phyloP scores from a whole-genome alignment of 306 rosid genomes.

The Lathyrus tuberosus region DNA sequence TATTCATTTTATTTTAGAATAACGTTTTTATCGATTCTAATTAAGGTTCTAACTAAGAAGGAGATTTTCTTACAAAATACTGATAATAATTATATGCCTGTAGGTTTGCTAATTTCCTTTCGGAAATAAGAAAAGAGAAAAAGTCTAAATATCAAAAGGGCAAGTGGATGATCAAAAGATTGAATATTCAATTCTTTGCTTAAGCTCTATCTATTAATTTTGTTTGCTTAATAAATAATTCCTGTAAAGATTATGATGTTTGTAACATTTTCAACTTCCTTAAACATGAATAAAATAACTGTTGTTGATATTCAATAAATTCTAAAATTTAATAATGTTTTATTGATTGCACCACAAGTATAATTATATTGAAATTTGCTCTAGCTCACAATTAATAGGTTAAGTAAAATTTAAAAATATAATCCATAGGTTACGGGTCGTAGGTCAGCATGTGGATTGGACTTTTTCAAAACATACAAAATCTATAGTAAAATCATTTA shows the following conservation, averaged over 20 bases:
- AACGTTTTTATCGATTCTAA: no score
- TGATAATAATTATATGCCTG: background rate
- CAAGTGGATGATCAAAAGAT: background rate
- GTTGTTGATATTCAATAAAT: background rate
- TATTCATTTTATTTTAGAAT: no score
- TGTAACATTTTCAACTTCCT: constrained; percentile 1
- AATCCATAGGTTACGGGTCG: background rate
- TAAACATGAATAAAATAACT: background rate
- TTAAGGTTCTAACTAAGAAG: no score
- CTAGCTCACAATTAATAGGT: background rate
- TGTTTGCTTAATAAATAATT: background rate
- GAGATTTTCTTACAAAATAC: no score
- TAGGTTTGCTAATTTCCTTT: constrained; percentile 43
- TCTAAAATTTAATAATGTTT: background rate
- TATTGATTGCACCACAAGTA: background rate
- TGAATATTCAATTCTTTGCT: background rate
- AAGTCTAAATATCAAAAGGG: constrained; percentile 6
- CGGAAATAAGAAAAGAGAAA: constrained; percentile 20
- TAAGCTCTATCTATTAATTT: background rate
- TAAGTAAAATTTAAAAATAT: background rate
- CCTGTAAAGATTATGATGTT: background rate
- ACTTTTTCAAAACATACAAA: background rate
- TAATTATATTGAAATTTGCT: background rate
- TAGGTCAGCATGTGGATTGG: background rate
- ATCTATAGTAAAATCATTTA: background rate